These are phyloP conservation scores for Tuber magnatum DNA, from an alignment of 495 filamentous ascomycete species.

Conservation along the genomic window DNA sequence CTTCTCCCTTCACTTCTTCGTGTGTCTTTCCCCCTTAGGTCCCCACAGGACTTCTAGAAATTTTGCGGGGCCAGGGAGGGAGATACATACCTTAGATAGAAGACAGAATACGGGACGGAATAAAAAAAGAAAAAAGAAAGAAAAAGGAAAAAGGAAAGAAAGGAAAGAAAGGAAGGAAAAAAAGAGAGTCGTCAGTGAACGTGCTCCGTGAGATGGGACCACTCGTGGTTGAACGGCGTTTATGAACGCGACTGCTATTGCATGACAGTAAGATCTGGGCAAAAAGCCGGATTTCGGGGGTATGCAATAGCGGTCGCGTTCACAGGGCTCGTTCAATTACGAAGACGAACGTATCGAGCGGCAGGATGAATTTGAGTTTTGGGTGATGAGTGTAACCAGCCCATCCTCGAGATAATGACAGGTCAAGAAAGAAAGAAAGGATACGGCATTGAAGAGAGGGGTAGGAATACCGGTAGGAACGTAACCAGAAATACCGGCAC, in stretches of 20 bases:
- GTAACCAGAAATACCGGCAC: background rate
- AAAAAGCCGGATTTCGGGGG: background rate
- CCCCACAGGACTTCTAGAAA: background rate
- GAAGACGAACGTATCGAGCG: background rate
- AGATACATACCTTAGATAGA: background rate
- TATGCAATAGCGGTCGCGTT: background rate
- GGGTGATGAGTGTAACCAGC: background rate
- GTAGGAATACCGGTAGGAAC: background rate
- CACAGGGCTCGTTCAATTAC: background rate
- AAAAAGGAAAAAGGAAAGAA: background rate
- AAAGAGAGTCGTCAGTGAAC: background rate
- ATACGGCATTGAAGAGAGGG: background rate
- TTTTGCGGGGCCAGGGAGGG: background rate
- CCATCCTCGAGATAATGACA: background rate
- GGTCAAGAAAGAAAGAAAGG: background rate
- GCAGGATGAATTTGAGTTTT: background rate
- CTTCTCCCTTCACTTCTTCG: background rate
- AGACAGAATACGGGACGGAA: background rate
- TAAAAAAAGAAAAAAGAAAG: background rate
- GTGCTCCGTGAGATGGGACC: background rate
- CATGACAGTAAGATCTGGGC: background rate
- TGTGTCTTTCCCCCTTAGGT: background rate
- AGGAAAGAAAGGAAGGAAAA: too few species aligned
- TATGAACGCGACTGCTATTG: background rate
- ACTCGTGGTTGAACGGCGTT: background rate